Base-by-base conservation (phyloP, 208 protist species). In the Phytomonas serpens region DNA sequence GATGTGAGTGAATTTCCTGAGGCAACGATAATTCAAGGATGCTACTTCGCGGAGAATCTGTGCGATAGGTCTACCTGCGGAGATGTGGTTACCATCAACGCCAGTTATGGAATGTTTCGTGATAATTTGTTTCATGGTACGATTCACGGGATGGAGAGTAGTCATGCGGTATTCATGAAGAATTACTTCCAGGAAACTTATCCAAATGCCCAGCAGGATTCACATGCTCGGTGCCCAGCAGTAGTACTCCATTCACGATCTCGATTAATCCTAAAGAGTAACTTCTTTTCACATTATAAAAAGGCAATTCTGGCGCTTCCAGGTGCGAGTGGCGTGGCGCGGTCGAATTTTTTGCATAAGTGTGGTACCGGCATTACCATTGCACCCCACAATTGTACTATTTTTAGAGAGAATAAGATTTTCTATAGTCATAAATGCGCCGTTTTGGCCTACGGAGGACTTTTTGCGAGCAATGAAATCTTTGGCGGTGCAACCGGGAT, bases 81-180 rank as follows among this genome's bases (percentile, higher is more conserved):
- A 23, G 91, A 96, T 65, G 86, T 92, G 62, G 69, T 93, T 27
- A 63, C 82, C 32, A 74, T 85, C 51, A 73, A 84, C 51, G 61
- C 70, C 23, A 87, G 88, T 61, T 80, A 75, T 77, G 86, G 81
- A 10, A 64, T 75, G 33, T 90, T 96, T 64, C 74, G 76, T 30
- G 68, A 78, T n/a, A 90, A 83, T 74, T 66, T 87, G n/a, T 90
- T 93, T 34, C 69, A 70, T 30, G 91, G 88, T 61, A 90, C 82
- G 36, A 76, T 93, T n/a, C 81, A 93, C 40, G 87, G 80, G 14
- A 77, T 75, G n/a, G 70, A 61, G 23, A 75, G 81, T 29, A 82
- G 86, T 5, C 52, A 72, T 2, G 75, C 77, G 4, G 63, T 79
- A 30, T 91, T 96, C 75, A 61, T 74, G 40, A 69, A 80, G 40